Evolutionary conservation across 345 rosid species (phyloP).

Genomic region (Ceriops tagal): DNA sequence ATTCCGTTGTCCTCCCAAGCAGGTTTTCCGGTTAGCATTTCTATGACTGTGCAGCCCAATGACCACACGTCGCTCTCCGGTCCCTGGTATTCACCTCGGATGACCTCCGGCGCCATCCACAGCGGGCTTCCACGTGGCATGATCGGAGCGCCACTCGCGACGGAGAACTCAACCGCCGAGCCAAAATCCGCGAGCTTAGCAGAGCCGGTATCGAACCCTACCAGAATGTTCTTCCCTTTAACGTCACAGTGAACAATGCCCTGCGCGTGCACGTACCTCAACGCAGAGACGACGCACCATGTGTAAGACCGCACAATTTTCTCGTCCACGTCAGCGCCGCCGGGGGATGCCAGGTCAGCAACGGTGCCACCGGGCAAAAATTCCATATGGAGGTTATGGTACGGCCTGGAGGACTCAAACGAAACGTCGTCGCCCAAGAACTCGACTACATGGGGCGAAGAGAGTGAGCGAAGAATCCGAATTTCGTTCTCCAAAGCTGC

Average conservation of each 20-base stretch:
- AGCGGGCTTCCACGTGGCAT: conserved; percentile 78
- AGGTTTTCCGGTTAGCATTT: conserved; percentile 68
- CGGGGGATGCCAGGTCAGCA: conserved; percentile 29
- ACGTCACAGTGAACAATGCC: conserved; percentile 82
- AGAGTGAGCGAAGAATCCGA: conserved; percentile 40
- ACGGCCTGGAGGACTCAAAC: conserved; percentile 25
- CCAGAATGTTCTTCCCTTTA: conserved; percentile 59
- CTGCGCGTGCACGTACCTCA: conserved; percentile 46
- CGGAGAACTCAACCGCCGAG: conserved; percentile 36
- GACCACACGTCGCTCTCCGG: conserved; percentile 89
- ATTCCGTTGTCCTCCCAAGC: conserved; percentile 69
- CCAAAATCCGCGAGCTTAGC: conserved; percentile 80
- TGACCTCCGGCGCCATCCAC: conserved; percentile 95
- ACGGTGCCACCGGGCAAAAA: conserved; percentile 59
- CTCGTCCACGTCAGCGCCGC: conserved; percentile 32
- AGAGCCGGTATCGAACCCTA: conserved; percentile 30
- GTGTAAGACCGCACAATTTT: conserved; percentile 37
- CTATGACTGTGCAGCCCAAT: conserved; percentile 68
- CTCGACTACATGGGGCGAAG: conserved; percentile 43
- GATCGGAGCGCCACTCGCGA: not conserved
- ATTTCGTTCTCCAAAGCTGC: conserved; percentile 59
- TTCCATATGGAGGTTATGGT: conserved; percentile 66
- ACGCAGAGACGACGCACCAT: conserved; percentile 58
- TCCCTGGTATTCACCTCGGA: conserved; percentile 61
- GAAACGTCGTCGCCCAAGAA: conserved; percentile 58